phyloP scores from a whole-genome alignment of 2,329 filamentous ascomycete genomes.

The Bertia moriformis region DNA sequence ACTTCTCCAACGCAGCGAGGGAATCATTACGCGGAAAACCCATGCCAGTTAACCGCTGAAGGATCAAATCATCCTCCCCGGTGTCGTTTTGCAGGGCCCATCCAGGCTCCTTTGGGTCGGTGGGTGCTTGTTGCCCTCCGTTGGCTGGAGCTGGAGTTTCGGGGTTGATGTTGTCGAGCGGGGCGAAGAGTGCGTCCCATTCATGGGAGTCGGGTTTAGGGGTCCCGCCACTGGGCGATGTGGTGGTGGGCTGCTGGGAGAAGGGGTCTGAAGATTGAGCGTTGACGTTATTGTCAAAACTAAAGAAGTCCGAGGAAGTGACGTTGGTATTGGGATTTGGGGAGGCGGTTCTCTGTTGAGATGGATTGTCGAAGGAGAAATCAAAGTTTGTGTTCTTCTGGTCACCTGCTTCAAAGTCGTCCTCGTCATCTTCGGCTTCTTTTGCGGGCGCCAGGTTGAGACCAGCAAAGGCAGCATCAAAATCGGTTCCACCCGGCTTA shows the following conservation, averaged over 20 bases:
- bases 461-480: slow-evolving; percentile 27
- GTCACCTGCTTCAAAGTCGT: slow-evolving; percentile 14
- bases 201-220: neutral
- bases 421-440: slow-evolving; percentile 18
- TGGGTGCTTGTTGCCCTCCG: neutral
- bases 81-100: slow-evolving; percentile 41
- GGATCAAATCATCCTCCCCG: slow-evolving; percentile 48
- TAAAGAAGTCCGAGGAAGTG: slow-evolving; percentile 19
- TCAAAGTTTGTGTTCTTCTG: slow-evolving; percentile 22
- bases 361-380: slow-evolving; percentile 25
- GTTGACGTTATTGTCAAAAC: slow-evolving; percentile 15
- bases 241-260: slow-evolving; percentile 2
- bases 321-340: slow-evolving; percentile 7
- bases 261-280: too few relatives aligned
- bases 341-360: slow-evolving; percentile 5
- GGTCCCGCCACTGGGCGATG: neutral
- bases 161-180: neutral
- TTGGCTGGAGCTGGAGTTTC: too few relatives aligned
- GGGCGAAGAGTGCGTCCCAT: neutral
- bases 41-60: slow-evolving; percentile 50
- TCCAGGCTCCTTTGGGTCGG: slow-evolving; percentile 19
- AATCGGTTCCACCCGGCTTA: slow-evolving; percentile 21
- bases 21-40: slow-evolving; percentile 41
- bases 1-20: slow-evolving; percentile 46
- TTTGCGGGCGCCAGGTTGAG: slow-evolving; percentile 24